Base-by-base conservation (phyloP, 1,139 yeast species). In the Pichia norvegensis region DNA sequence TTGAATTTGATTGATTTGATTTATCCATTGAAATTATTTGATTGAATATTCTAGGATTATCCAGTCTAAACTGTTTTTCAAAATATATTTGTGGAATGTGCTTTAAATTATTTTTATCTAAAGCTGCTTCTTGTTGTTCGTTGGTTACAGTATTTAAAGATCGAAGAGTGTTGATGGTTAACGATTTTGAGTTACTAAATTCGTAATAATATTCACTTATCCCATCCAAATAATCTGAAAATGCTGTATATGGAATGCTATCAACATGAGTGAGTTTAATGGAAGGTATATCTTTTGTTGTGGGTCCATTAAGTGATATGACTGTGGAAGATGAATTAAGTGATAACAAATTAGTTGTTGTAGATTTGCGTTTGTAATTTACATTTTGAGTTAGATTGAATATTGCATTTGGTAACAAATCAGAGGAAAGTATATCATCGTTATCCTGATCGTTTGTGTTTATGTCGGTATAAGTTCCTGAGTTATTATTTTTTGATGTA, bases 21-120 rank as follows among this genome's bases (percentile, higher is more conserved):
- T 74, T 72, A 45, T 78, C 85, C 33, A 85, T 73, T 2, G 90
- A 95, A 48, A 76, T 70, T 4, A 31, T 31, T 16, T 16, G 11
- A 50, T 79, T 79, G 64, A 92, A 92, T 1, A 82, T 73, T 48
- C 96, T 71, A 4, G 97, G 97, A 60, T 94, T 88, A 59, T 92
- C 97, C 36, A 92, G 70, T 52, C 87, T 73, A 64, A 92, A 92
- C 43, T 81, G 75, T 6, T 75, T 69, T 36, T 75, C 78, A 50
- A 82, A 78, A 57, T 78, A 94, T 2, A 86, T 78, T 4, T 67
- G 64, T 0, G 98, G 97, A 3, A 92, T 76, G 2, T 70, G 57
- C 2, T 67, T 46, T 43, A 64, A 57, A 27, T 59, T 55, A 29
- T 55, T 56, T 17, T 47, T 44, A 29, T 55, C 61, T 29, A 54